Evolutionary conservation across 257 asterid species (phyloP), one percentile per base, ranked within the genome.

Genomic region (Cordia subcordata): DNA sequence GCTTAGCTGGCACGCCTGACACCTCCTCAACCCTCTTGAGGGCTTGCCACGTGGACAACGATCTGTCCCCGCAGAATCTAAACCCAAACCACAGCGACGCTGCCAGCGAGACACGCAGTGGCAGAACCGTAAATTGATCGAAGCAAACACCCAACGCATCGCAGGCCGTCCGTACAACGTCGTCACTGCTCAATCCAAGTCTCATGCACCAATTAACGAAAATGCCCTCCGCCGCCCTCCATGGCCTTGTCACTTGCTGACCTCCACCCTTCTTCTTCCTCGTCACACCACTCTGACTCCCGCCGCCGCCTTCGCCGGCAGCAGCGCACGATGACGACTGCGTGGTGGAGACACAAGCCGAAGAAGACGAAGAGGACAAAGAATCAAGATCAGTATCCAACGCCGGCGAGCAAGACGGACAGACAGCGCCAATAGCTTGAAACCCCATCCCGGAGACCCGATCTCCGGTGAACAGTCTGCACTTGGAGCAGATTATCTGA

Each of bases 61-160:
- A 57, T 55, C 58, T 69, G 13, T 53, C 64, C 0, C 65, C 50
- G 22, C 61, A 23, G 33, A 59, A 59, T 64, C 74, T 75, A 61
- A 83, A 56, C 0, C 89, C 87, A 16, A 79, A 72, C 89, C 89
- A 86, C 63, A 83, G 67, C 11, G 82, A 74, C 23, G 92, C 89
- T 58, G 85, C 95, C 12, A 83, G 51, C 35, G 67, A 21, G 10
- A 81, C 76, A 5, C 88, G 79, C 55, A 71, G 67, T 20, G 95
- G 91, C 65, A 81, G 14, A 62, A 21, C 74, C 47, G 68, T 62
- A 70, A 68, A 60, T 8, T 70, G 52, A 20, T 61, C 75, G 61
- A 20, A 64, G 44, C 85, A 79, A 58, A 51, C 69, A 9, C 51
- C 69, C 15, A 83, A 4, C 3, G 68, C 91, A 18, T 20, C 46